Conservation (phyloP, 495 filamentous ascomycete genomes). For the Aspergillus egyptiacus region DNA sequence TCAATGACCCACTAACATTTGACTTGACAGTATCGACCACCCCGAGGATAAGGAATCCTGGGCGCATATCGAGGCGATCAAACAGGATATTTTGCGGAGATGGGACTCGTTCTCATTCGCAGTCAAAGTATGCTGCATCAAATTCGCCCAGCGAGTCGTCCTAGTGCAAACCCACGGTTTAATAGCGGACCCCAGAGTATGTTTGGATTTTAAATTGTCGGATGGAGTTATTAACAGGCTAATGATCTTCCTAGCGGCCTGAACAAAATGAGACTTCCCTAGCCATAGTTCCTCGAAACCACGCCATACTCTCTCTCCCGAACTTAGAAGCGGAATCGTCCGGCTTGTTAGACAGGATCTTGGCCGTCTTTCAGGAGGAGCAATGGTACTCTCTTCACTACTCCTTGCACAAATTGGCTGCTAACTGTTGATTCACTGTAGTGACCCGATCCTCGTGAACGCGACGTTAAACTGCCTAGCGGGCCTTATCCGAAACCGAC, state of each 20-base stretch:
- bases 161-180: slow-evolving; percentile 82
- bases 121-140: slow-evolving; percentile 89
- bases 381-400: slow-evolving; percentile 51
- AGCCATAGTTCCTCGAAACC: slow-evolving; percentile 74
- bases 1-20: slow-evolving; percentile 26
- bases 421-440: slow-evolving; percentile 27
- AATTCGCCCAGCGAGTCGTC: slow-evolving; percentile 90
- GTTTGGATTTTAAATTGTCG: slow-evolving; percentile 20
- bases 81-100: slow-evolving; percentile 75
- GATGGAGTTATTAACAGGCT: slow-evolving; percentile 18
- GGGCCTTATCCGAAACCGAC: slow-evolving; percentile 70
- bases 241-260: slow-evolving; percentile 52
- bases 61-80: slow-evolving; percentile 84
- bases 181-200: slow-evolving; percentile 78
- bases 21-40: slow-evolving; percentile 65
- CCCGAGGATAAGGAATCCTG: slow-evolving; percentile 71
- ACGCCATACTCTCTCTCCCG: slow-evolving; percentile 66
- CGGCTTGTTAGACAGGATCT: slow-evolving; percentile 80
- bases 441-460: slow-evolving; percentile 84
- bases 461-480: slow-evolving; percentile 86
- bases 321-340: slow-evolving; percentile 86
- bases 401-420: no score
- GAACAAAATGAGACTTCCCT: slow-evolving; percentile 85
- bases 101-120: slow-evolving; percentile 78
- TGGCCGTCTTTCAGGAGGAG: slow-evolving; percentile 83